Evolutionary conservation across 2,329 filamentous ascomycete genomes (phyloP).

Genomic region (Apiospora marii): DNA sequence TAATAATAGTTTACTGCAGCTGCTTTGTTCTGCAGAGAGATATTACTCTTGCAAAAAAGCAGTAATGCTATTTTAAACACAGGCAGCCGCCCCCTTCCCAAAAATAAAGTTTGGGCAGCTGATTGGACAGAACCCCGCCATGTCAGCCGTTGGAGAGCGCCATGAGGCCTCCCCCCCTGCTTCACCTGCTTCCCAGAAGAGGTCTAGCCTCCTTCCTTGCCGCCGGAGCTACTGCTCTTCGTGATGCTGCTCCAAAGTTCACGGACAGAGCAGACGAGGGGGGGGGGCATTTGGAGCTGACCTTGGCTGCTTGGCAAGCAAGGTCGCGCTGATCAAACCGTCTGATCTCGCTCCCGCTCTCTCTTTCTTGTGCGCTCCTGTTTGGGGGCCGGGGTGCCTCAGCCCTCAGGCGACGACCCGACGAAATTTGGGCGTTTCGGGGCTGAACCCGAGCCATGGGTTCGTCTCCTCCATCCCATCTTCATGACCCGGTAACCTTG

Average conservation of each 20-base stretch:
- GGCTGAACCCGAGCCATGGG: neutral
- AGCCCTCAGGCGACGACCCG: neutral
- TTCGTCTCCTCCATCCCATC: constrained; percentile 1
- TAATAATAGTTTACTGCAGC: neutral
- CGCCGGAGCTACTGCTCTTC: neutral
- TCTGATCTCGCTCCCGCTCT: neutral
- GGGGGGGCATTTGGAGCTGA: neutral
- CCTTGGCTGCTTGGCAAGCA: neutral
- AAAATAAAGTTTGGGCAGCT: neutral
- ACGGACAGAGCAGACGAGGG: neutral
- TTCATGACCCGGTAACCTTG: neutral
- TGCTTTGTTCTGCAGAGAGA: neutral
- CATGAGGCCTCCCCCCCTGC: constrained; percentile 7
- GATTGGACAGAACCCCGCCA: constrained; percentile 3
- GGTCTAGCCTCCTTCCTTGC: constrained; percentile 7
- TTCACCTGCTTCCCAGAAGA: constrained; percentile 15
- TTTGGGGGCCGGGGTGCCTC: constrained; percentile 2
- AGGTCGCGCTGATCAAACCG: neutral
- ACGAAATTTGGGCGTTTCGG: neutral
- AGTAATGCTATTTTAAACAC: neutral
- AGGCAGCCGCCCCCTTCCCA: neutral
- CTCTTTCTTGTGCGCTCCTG: neutral
- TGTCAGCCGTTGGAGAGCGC: neutral
- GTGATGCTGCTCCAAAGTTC: neutral
- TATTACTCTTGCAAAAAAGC: neutral